Conservation (phyloP, 1,284 basidiomycete species). For the Boletus coffeatus region DNA sequence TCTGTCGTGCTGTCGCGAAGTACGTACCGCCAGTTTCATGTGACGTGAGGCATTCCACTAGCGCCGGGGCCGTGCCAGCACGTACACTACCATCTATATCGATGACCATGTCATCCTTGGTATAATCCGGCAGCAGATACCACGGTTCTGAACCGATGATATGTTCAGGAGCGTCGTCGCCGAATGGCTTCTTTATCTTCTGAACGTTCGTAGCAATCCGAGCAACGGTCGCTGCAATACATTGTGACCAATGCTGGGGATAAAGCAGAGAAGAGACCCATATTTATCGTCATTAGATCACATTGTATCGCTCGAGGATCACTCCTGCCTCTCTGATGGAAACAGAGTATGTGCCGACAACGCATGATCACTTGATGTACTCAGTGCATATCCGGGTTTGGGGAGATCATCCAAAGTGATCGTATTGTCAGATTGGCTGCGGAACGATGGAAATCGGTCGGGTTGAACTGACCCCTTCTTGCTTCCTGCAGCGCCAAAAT, state of each 20-base stretch:
- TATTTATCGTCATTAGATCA: conserved; percentile 33
- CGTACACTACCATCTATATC: conserved; percentile 80
- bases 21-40: conserved; percentile 77
- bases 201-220: conserved; percentile 38
- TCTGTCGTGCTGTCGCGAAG: background rate
- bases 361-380: conserved; percentile 24
- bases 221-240: conserved; percentile 18
- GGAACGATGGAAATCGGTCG: conserved; percentile 26
- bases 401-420: conserved; percentile 30
- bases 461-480: conserved; percentile 22
- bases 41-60: conserved; percentile 87
- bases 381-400: conserved; percentile 14
- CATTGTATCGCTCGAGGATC: conserved; percentile 21
- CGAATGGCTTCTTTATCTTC: conserved; percentile 74
- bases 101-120: conserved; percentile 76
- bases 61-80: conserved; percentile 81
- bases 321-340: conserved; percentile 20
- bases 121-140: conserved; percentile 83
- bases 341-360: conserved; percentile 25
- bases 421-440: conserved; percentile 32
- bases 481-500: conserved; percentile 36
- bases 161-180: conserved; percentile 57
- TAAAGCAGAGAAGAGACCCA: conserved; percentile 22
- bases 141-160: conserved; percentile 65
- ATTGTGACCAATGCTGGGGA: conserved; percentile 8